phyloP scores from a whole-genome alignment of 768 basidiomycete genomes.

The Lactifluus hygrophoroides region DNA sequence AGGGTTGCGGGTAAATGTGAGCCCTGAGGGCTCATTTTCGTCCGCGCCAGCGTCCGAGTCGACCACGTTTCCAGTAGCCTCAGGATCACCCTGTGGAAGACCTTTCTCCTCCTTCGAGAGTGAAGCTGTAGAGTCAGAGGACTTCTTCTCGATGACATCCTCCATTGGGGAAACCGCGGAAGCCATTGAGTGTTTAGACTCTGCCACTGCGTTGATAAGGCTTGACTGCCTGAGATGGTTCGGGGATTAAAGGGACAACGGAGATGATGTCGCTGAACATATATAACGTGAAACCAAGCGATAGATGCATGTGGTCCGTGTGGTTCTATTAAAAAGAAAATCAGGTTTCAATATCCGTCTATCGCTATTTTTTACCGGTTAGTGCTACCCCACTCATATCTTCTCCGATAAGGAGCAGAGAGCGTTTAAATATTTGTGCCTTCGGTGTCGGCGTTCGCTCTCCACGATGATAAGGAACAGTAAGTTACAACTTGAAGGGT shows the following conservation, averaged over 20 bases:
- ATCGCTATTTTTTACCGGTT: no score
- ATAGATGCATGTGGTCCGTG: background rate
- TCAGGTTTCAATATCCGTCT: background rate
- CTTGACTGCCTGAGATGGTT: no score
- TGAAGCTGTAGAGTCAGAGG: slow-evolving; percentile 22
- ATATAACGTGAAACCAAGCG: background rate
- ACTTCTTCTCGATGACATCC: slow-evolving; percentile 17
- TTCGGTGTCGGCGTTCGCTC: no score
- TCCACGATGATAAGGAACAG: no score
- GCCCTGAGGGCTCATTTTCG: slow-evolving; percentile 19
- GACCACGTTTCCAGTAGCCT: slow-evolving; percentile 7
- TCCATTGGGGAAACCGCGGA: background rate
- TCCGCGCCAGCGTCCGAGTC: slow-evolving; percentile 9
- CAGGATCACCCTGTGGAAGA: background rate
- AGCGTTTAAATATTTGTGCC: no score
- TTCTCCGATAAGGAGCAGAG: no score
- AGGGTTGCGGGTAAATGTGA: slow-evolving; percentile 15
- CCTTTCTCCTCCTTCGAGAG: slow-evolving; percentile 24
- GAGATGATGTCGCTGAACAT: no score
- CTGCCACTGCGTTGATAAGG: slow-evolving; percentile 2
- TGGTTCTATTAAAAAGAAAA: background rate
- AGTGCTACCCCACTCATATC: no score
- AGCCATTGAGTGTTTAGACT: background rate
- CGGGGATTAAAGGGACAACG: no score
- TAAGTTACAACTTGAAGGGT: no score